A percentile compares a stretch with the other conserved stretches of the same genome.
Evolutionary conservation across 192 early-diverging fungal species (phyloP).

Genomic region (Phycomyces nitens): DNA sequence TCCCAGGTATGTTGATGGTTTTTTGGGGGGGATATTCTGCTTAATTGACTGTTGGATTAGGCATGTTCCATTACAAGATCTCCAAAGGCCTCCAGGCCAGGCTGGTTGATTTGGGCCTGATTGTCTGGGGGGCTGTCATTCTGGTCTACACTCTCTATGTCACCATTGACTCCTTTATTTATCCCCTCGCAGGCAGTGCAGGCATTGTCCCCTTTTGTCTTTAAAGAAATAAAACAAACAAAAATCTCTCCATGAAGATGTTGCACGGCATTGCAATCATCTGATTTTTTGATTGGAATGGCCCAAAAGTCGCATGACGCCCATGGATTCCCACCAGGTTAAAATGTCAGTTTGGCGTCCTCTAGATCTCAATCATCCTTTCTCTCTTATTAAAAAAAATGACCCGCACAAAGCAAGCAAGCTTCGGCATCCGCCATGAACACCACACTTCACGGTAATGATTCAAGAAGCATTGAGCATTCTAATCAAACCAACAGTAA

Average conservation of each 20-base stretch:
- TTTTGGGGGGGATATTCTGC: too few species aligned
- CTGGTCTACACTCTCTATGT: constrained; percentile 79
- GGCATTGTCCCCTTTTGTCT: too few species aligned
- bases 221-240: too few species aligned
- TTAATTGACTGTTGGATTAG: background rate
- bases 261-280: too few species aligned
- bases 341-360: too few species aligned
- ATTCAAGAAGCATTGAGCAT: background rate
- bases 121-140: constrained; percentile 60
- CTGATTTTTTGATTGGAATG: background rate
- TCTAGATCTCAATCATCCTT: too few species aligned
- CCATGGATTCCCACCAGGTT: too few species aligned
- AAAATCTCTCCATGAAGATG: too few species aligned
- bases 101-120: constrained; percentile 53
- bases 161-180: constrained; percentile 49
- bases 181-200: background rate
- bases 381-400: background rate
- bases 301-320: too few species aligned
- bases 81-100: constrained; percentile 42
- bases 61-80: constrained; percentile 72
- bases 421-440: background rate
- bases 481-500: too few species aligned
- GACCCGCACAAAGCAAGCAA: background rate
- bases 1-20: constrained; percentile 49
- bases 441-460: background rate